Percentiles rank a stretch among this genome's conserved stretches.
These are phyloP conservation scores for Lentinula lateritia DNA, from an alignment of 768 basidiomycete species.

Conservation along the genomic window DNA sequence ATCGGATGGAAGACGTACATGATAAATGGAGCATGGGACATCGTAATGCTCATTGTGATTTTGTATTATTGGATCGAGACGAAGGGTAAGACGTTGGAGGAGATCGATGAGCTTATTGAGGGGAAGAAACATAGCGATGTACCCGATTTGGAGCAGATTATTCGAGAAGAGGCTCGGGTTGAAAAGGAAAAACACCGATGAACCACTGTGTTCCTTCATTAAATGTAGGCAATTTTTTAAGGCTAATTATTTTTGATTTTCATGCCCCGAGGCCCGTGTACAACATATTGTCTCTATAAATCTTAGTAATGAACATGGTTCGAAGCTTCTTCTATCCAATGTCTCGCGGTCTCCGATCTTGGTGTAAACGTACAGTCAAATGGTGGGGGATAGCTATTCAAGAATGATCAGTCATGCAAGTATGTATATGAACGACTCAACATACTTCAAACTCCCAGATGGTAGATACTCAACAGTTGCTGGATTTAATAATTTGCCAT, in stretches of 20 bases:
- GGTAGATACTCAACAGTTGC: not conserved
- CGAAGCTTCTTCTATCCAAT: not conserved
- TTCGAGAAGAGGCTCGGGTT: slow-evolving; percentile 6
- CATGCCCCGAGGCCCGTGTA: too few species aligned
- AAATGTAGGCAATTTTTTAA: too few species aligned
- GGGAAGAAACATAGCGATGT: slow-evolving; percentile 15
- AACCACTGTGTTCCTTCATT: too few species aligned
- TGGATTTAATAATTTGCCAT: not conserved
- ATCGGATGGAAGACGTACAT: slow-evolving; percentile 21
- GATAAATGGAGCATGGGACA: slow-evolving; percentile 18
- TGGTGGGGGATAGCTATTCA: not conserved
- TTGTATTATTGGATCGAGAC: slow-evolving; percentile 18
- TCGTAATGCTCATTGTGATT: slow-evolving; percentile 14
- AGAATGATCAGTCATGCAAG: not conserved
- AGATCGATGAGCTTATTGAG: slow-evolving; percentile 18
- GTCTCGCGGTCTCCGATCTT: not conserved
- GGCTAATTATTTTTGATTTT: too few species aligned
- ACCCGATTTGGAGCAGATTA: slow-evolving; percentile 16
- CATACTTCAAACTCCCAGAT: not conserved
- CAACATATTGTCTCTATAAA: too few species aligned
- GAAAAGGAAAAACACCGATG: too few species aligned
- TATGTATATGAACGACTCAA: not conserved
- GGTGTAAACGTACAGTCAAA: not conserved
- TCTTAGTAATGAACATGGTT: not conserved
- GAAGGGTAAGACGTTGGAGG: slow-evolving; percentile 15